A percentile compares a stretch with the other conserved stretches of the same genome.
phyloP scores from a whole-genome alignment of 805 yeast genomes.

The Candida chauliodis region DNA sequence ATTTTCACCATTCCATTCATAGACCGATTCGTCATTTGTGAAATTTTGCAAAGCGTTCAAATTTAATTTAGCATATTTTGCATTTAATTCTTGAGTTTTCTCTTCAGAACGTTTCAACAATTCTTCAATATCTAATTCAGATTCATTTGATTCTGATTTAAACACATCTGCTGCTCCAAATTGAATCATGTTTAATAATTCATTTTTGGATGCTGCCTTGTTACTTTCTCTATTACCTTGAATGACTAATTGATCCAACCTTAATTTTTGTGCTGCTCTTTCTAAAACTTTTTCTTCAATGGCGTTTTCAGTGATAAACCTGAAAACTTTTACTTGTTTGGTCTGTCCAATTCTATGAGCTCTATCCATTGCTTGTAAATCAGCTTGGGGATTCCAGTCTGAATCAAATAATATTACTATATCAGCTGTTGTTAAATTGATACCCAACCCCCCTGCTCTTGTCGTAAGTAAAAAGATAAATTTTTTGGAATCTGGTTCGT shows the following conservation, averaged over 20 bases:
- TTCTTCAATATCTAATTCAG: slow-evolving; percentile 58
- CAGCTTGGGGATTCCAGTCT: slow-evolving; percentile 90
- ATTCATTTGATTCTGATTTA: slow-evolving; percentile 32
- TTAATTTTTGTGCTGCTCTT: slow-evolving; percentile 74
- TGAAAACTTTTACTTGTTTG: slow-evolving; percentile 74
- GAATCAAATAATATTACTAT: slow-evolving; percentile 73
- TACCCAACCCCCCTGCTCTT: slow-evolving; percentile 89
- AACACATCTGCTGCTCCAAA: slow-evolving; percentile 74
- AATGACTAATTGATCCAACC: slow-evolving; percentile 77
- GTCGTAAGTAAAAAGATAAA: slow-evolving; percentile 76
- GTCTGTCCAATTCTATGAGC: slow-evolving; percentile 88
- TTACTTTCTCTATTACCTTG: slow-evolving; percentile 62
- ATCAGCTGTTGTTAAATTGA: slow-evolving; percentile 78
- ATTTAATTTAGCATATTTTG: slow-evolving; percentile 64
- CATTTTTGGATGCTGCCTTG: slow-evolving; percentile 58
- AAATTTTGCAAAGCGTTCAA: slow-evolving; percentile 77
- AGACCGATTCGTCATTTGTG: slow-evolving; percentile 62
- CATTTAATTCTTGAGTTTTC: slow-evolving; percentile 59
- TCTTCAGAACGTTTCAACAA: slow-evolving; percentile 58
- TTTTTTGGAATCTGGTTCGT: slow-evolving; percentile 68
- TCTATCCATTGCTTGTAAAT: slow-evolving; percentile 85
- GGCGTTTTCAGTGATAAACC: slow-evolving; percentile 77
- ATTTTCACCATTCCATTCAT: slow-evolving; percentile 86
- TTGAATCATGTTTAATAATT: slow-evolving; percentile 76
- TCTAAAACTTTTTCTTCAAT: slow-evolving; percentile 81